These are phyloP conservation scores for Hypomontagnella monticulosa DNA, from an alignment of 495 filamentous ascomycete species.

Conservation along the genomic window DNA sequence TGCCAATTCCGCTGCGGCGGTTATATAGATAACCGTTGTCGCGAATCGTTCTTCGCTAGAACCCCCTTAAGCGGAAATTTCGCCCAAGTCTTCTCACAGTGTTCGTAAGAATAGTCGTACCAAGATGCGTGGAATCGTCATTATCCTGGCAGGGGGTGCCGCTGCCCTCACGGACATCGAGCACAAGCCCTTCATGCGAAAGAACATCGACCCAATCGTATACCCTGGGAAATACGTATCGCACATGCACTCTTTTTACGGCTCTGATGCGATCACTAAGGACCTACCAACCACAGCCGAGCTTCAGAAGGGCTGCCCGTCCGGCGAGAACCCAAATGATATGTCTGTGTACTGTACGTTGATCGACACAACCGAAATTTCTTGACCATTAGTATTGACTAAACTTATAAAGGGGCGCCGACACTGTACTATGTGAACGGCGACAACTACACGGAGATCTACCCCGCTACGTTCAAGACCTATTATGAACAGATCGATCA, in stretches of 20 bases:
- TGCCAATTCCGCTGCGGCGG: conserved; percentile 2
- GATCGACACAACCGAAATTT: background rate
- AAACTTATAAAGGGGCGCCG: conserved; percentile 48
- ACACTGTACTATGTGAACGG: conserved; percentile 52
- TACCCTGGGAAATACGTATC: conserved; percentile 47
- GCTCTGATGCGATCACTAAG: conserved; percentile 48
- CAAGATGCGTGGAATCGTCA: conserved; percentile 23
- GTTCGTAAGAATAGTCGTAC: background rate
- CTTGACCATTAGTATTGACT: conserved; percentile 4
- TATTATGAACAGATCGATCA: conserved; percentile 79
- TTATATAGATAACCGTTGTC: conserved; percentile 13
- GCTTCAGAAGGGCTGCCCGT: conserved; percentile 49
- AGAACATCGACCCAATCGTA: conserved; percentile 52
- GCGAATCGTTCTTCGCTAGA: conserved; percentile 12
- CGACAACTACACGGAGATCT: conserved; percentile 52
- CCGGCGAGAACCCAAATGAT: conserved; percentile 51
- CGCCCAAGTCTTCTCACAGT: conserved; percentile 15
- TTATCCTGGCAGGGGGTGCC: conserved; percentile 31
- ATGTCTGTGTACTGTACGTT: conserved; percentile 48
- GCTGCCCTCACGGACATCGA: conserved; percentile 48
- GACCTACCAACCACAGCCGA: conserved; percentile 48
- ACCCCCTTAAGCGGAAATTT: conserved; percentile 3
- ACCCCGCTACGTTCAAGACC: conserved; percentile 52
- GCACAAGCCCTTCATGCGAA: conserved; percentile 50
- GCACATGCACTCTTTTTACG: conserved; percentile 54